Evolutionary conservation across 805 yeast species (phyloP).

Genomic region (Jamesozyma gamospora): DNA sequence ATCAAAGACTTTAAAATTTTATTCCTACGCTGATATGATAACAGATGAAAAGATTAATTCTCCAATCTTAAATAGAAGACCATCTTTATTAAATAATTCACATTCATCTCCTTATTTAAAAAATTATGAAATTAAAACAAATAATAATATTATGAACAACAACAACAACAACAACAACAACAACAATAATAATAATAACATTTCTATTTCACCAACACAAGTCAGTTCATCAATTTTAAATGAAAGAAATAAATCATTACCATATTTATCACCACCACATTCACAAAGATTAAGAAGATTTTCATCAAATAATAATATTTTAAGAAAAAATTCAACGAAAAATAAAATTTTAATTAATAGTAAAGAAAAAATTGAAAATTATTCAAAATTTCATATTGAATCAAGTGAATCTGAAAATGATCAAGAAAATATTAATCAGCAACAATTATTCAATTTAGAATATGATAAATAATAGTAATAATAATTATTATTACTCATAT

Average conservation of each 20-base stretch:
- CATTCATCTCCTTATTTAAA: conserved; percentile 4
- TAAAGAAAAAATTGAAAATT: conserved; percentile 1
- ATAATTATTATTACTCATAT: no score
- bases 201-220: not conserved
- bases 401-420: conserved; percentile 13
- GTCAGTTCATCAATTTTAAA: conserved; percentile 10
- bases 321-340: no score
- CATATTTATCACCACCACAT: conserved; percentile 6
- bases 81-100: conserved; percentile 35
- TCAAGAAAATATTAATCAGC: conserved; percentile 2
- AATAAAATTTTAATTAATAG: not conserved
- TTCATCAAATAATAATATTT: conserved; percentile 2
- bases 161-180: conserved; percentile 8
- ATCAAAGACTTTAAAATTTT: conserved; percentile 37
- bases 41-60: conserved; percentile 44
- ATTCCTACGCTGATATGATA: conserved; percentile 73
- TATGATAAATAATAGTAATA: conserved; percentile 6
- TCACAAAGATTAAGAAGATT: conserved; percentile 4
- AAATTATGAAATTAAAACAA: not conserved
- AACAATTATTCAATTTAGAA: conserved; percentile 19
- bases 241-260: conserved; percentile 7
- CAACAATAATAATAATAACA: not conserved
- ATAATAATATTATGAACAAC: conserved; percentile 5
- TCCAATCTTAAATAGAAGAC: conserved; percentile 42
- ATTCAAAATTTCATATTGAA: conserved; percentile 17